phyloP scores from a whole-genome alignment of 169 alveolate species.

The Eimeria falciformis region DNA sequence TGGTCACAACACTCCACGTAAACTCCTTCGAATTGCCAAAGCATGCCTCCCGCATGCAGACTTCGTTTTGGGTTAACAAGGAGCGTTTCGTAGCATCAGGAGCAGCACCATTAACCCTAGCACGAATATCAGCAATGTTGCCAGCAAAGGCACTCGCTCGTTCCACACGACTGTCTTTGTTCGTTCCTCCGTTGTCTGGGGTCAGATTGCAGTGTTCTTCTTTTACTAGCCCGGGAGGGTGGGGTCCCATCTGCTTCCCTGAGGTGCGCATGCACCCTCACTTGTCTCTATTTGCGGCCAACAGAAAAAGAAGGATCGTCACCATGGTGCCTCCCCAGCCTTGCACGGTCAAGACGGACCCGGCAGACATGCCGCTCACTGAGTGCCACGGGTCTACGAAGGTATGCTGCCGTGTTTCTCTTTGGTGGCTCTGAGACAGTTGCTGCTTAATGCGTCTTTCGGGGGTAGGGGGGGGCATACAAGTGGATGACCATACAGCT shows the following conservation, averaged over 20 bases:
- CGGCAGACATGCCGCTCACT: slow-evolving; percentile 63
- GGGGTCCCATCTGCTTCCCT: background rate
- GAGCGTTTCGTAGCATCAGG: too few relatives aligned
- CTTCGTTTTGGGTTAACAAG: too few relatives aligned
- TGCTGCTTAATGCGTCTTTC: background rate
- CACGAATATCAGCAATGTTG: background rate
- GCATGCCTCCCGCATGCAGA: too few relatives aligned
- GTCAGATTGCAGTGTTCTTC: background rate
- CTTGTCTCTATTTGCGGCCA: slow-evolving; percentile 6
- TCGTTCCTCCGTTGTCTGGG: background rate
- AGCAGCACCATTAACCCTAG: too few relatives aligned
- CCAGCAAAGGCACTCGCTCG: background rate
- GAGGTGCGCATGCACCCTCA: slow-evolving; percentile 1
- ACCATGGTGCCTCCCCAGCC: slow-evolving; percentile 64
- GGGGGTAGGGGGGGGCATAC: background rate
- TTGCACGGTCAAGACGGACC: slow-evolving; percentile 64
- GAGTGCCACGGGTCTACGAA: slow-evolving; percentile 40
- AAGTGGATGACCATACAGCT: background rate
- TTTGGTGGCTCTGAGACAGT: background rate
- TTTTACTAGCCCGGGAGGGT: background rate
- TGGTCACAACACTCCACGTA: too few relatives aligned
- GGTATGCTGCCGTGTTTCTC: background rate
- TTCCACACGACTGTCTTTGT: background rate
- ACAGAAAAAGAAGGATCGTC: background rate
- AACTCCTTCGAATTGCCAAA: too few relatives aligned